phyloP scores from a whole-genome alignment of 495 filamentous ascomycete species.

The Copromyces sp. region DNA sequence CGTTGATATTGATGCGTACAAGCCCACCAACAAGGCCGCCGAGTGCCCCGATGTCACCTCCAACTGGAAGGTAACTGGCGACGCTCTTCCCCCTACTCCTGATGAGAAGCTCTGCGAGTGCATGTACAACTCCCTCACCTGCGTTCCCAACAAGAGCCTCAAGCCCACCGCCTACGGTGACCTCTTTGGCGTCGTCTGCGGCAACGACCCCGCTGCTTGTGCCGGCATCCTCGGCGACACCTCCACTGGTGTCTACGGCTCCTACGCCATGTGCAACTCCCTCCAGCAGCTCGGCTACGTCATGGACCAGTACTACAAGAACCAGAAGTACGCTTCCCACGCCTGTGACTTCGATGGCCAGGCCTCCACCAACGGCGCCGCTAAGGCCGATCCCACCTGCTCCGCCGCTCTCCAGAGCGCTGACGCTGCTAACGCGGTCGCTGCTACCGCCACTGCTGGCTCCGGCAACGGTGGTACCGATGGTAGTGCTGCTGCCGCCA shows the following conservation, averaged over 20 bases:
- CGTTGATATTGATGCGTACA: conserved; percentile 57
- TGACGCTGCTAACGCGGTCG: conserved; percentile 34
- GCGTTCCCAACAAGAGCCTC: conserved; percentile 47
- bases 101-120: conserved; percentile 68
- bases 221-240: conserved; percentile 60
- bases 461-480: conserved; percentile 28
- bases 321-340: conserved; percentile 41
- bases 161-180: conserved; percentile 42
- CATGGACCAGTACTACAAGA: conserved; percentile 69
- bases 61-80: conserved; percentile 58
- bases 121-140: conserved; percentile 63
- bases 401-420: conserved; percentile 7
- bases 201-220: conserved; percentile 43
- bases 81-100: conserved; percentile 66
- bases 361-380: conserved; percentile 15
- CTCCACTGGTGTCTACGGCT: conserved; percentile 67
- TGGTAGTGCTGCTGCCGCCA: conserved; percentile 20
- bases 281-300: conserved; percentile 71
- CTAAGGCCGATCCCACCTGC: conserved; percentile 12
- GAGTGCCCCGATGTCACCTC: conserved; percentile 57
- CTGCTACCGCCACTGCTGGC: conserved; percentile 33
- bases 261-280: conserved; percentile 79
- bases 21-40: conserved; percentile 64
- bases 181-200: conserved; percentile 70
- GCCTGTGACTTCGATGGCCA: conserved; percentile 65